Base-by-base conservation (phyloP, 306 rosid species). In the Lathyrus sativus region DNA sequence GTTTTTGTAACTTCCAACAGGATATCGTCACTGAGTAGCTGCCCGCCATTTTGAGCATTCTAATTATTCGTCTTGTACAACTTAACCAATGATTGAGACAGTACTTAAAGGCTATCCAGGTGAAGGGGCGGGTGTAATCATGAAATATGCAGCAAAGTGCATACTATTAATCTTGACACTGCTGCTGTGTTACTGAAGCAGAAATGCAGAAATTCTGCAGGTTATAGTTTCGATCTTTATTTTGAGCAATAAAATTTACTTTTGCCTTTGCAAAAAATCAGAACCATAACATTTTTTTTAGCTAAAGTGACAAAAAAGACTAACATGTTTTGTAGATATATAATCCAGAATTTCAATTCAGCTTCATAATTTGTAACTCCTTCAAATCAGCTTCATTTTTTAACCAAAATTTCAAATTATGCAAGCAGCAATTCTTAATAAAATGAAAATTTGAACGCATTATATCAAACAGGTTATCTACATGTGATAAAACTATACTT, bases 381-480 rank as follows among this genome's bases (percentile, higher is more conserved):
- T 61, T 41, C 33, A 26, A 45, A 37, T 29, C 75, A 67, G 35
- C 53, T 72, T 75, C 44, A 60, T 61, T 24, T 59, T 57, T 35
- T 50, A 42, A 59, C 51, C 15, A 53, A 60, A 76, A 54, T 54
- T 53, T 45, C 39, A 18, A 28, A 15, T 35, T 28, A 65, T 19
- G 38, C 71, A 48, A 9, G 10, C 38, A 67, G 35, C 42, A 48
- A 46, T 67, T 59, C 71, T 59, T 26, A 65, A 51, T 31, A 18
- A 28, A 65, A 37, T 13, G 11, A 28, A 11, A 53, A 17, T 54
- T 31, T 44, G 11, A 19, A 55, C 55, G 42, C 11, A 58, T 35
- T 19, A 17, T 33, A 73, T 31, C 6, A 49, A 55, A 43, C 29
- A 4, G 46, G 67, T 19, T 45, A 48, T 14, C 74, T 19, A 46